Percentiles rank a stretch among this genome's conserved stretches.
These are phyloP conservation scores for Eucalyptus erythrocorys DNA, from an alignment of 345 rosid species.

Conservation along the genomic window DNA sequence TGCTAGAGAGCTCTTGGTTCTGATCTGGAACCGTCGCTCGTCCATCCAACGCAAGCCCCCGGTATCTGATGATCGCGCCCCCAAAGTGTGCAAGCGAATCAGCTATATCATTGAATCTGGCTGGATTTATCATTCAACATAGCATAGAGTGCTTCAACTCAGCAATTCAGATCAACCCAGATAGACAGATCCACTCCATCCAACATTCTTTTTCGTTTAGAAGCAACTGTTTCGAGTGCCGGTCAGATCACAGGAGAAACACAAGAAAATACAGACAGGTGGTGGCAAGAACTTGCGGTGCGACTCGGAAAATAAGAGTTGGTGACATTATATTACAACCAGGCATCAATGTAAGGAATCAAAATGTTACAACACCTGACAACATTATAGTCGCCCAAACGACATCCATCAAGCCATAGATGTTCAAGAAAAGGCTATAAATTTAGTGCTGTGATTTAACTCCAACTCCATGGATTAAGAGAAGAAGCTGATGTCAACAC, in stretches of 20 bases:
- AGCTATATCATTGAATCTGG: background rate
- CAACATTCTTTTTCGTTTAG: background rate
- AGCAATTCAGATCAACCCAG: background rate
- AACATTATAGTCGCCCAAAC: background rate
- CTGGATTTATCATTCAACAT: background rate
- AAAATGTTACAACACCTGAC: background rate
- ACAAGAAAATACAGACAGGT: background rate
- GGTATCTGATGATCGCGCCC: background rate
- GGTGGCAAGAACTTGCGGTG: fast-evolving
- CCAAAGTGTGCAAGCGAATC: fast-evolving
- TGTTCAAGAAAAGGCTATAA: background rate
- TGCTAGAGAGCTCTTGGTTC: background rate
- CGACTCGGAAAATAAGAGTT: background rate
- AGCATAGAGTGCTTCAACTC: background rate
- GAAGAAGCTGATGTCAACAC: conserved; percentile 4
- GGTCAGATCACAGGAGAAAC: background rate
- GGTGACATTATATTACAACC: background rate
- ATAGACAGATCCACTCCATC: background rate
- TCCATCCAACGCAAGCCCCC: background rate
- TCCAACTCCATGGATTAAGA: background rate
- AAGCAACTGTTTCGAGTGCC: background rate
- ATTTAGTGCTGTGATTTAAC: conserved; percentile 1
- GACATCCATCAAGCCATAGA: background rate
- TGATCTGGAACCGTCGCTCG: background rate
- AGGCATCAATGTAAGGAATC: background rate